These are phyloP conservation scores for Elymus sibiricus DNA, from an alignment of 176 grass and related monocot genomes.

Conservation along the genomic window DNA sequence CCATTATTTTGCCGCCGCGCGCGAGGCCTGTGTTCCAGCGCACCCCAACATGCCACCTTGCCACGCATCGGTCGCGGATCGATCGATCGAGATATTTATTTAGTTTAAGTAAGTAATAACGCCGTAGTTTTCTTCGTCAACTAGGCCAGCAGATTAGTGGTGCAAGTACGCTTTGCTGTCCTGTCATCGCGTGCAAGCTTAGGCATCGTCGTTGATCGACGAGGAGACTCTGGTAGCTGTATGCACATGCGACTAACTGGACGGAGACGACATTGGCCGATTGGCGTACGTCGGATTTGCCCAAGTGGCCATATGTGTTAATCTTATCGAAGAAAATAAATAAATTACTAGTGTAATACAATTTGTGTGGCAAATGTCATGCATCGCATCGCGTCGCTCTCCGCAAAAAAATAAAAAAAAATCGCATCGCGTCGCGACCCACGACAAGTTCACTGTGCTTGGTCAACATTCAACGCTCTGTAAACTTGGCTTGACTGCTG, in stretches of 20 bases:
- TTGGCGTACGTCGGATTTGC: neutral
- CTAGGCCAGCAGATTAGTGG: neutral
- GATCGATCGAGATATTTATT: neutral
- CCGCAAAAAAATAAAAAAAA: too few species aligned
- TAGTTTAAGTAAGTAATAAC: neutral
- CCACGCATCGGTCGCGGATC: neutral
- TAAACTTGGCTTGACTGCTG: neutral
- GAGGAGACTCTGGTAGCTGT: neutral
- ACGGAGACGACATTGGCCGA: neutral
- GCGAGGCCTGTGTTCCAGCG: neutral
- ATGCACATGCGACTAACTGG: neutral
- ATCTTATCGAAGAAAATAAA: neutral
- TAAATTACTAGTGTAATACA: neutral
- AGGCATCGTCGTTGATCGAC: neutral
- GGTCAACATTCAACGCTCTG: neutral
- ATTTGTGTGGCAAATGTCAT: neutral
- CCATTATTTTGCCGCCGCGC: constrained; percentile 26
- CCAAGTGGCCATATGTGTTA: neutral
- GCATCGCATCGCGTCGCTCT: too few species aligned
- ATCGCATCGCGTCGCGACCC: too few species aligned
- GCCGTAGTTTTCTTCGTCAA: neutral
- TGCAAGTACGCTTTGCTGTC: neutral
- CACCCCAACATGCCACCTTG: constrained; percentile 22
- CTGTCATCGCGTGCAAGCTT: neutral
- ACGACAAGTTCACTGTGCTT: neutral